phyloP scores from a whole-genome alignment of 2,329 filamentous ascomycete genomes.

The Mycocentrospora acerina region DNA sequence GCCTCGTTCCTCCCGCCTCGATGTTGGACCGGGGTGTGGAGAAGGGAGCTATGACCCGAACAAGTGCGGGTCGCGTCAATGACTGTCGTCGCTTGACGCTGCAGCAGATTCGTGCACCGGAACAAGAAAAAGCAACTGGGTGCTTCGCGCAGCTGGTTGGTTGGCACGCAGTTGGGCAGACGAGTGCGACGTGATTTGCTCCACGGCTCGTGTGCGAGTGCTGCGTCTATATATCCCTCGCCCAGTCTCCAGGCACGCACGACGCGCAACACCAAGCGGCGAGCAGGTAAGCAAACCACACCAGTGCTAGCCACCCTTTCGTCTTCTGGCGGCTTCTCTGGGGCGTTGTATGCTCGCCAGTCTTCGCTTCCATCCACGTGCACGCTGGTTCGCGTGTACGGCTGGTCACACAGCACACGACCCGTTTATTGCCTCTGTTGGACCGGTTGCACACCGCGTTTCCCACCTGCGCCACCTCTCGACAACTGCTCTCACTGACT shows the following conservation, averaged over 20 bases:
- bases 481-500: slow-evolving; percentile 2
- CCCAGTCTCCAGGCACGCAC: slow-evolving; percentile 29
- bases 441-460: background rate
- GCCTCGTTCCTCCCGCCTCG: slow-evolving; percentile 22
- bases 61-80: slow-evolving; percentile 8
- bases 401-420: slow-evolving; percentile 29
- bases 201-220: slow-evolving; percentile 7
- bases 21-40: slow-evolving; percentile 6
- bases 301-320: slow-evolving; percentile 1
- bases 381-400: slow-evolving; percentile 17
- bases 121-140: background rate
- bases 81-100: too few species aligned
- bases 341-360: slow-evolving; percentile 1
- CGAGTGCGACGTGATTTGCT: slow-evolving; percentile 9
- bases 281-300: slow-evolving; percentile 19
- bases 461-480: slow-evolving; percentile 1
- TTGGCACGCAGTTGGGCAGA: slow-evolving; percentile 4
- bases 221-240: slow-evolving; percentile 20
- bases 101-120: background rate
- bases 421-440: slow-evolving; percentile 16
- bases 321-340: slow-evolving; percentile 5
- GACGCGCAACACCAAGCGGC: slow-evolving; percentile 33
- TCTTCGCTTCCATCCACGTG: slow-evolving; percentile 10
- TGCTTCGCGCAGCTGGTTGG: background rate
- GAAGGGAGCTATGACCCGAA: slow-evolving; percentile 24